Base-by-base conservation (phyloP, 208 protist species). In the Trypanosomatidae sp. region DNA sequence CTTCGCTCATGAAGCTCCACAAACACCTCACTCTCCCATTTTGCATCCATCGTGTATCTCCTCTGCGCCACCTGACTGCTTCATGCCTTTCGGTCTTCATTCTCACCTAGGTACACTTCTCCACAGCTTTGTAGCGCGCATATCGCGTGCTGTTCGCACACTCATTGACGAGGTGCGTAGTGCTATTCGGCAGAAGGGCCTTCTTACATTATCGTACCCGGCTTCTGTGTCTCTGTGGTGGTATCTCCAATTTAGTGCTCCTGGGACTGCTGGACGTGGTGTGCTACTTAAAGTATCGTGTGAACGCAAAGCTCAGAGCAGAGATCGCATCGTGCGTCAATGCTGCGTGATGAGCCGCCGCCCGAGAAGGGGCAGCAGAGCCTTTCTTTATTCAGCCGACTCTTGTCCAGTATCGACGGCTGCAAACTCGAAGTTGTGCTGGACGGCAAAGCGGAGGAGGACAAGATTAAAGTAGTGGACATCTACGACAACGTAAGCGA, bases 321-420 rank as follows among this genome's bases (percentile, higher is more conserved):
- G 25, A 41, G 65, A 22, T 33, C 12, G 30, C 47, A 49, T 15
- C 7, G 44, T 12, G 25, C 41, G 13, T 28, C 44, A 68, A 94
- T 97, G 90, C 73, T 95, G 3, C 77, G 76, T 30, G 75, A 73
- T 15, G 77, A 89, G 70, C 58, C 46, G 8, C 82, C 80, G 5
- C 80, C 89, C 4, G 89, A 93, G 71, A 90, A 91, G 85, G 77
- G 89, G 82, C 74, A 87, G 66, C 66, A 74, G 55, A 67, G 66
- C 28, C 52, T 79, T 19, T 82, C 83, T 62, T 90, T 97, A 64
- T 89, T 95, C 39, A 72, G 78, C 19, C 83, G 87, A 36, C 47
- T 97, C 25, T 44, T 92, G 47, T 86, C 86, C 47, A 82, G 82
- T 58, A 86, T 97, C 30, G 91, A 93, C 66, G 90, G 88, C 50